These are phyloP conservation scores for Botrytis galanthina DNA, from an alignment of 2,329 filamentous ascomycete species.

Conservation along the genomic window DNA sequence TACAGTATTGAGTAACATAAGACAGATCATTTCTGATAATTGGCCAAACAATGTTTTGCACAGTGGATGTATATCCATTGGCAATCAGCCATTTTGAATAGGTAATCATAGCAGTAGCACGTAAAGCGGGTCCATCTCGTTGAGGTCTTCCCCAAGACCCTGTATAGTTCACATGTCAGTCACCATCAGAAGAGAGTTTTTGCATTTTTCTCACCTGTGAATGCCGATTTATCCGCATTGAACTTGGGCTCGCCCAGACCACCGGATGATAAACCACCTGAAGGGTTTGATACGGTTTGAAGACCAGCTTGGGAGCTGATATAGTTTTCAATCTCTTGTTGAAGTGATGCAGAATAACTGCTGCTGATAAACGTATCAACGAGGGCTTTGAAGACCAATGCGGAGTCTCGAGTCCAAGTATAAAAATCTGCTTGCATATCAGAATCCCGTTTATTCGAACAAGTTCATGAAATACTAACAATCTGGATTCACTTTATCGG, in stretches of 20 bases:
- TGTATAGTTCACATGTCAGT: background rate
- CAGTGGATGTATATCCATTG: constrained; percentile 52
- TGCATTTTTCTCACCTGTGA: constrained; percentile 45
- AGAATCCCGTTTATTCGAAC: background rate
- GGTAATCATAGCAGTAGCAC: constrained; percentile 68
- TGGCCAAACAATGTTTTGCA: constrained; percentile 62
- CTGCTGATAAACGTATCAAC: constrained; percentile 61
- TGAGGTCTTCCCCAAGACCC: constrained; percentile 72
- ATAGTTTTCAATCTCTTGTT: constrained; percentile 61
- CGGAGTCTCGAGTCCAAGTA: constrained; percentile 75
- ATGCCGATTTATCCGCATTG: constrained; percentile 60
- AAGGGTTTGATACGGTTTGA: constrained; percentile 58
- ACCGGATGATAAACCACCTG: constrained; percentile 42
- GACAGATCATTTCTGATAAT: constrained; percentile 72
- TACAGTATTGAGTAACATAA: constrained; percentile 71
- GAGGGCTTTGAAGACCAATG: constrained; percentile 66
- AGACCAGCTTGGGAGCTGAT: constrained; percentile 62
- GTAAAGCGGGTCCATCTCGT: constrained; percentile 73
- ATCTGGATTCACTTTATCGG: constrained; percentile 52
- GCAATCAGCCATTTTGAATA: constrained; percentile 71
- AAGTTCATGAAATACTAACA: constrained; percentile 44
- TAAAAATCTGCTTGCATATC: constrained; percentile 60
- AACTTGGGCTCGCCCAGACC: constrained; percentile 74
- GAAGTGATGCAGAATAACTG: constrained; percentile 49
- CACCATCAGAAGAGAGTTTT: background rate